Base-by-base conservation (phyloP, 2,329 filamentous ascomycete species). In the Botrytis tulipae region DNA sequence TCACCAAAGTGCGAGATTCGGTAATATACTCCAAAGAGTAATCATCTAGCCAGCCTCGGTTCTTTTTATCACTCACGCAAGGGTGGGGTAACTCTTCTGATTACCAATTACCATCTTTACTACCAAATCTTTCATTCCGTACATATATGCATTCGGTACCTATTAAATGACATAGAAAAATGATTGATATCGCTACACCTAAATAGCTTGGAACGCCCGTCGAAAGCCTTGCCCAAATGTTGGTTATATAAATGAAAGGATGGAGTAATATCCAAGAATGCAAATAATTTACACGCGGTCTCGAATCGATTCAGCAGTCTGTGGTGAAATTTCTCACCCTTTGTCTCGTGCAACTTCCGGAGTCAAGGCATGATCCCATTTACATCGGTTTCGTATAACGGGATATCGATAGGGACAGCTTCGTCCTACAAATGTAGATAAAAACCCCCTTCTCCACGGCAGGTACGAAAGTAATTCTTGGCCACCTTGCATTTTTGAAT, bases 401-500 rank as follows among this genome's bases (percentile, higher is more conserved):
- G 65, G 5, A 51, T 22, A 54, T 68, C 37, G 1, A 54, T 54
- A 40, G 65, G 46, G 46, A 48, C 65, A 68, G 51, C 46, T 68
- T 54, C 51, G 46, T 68, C 16, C 40, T 68, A 54, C 65, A 68
- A 54, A 54, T 40, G 65, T 40, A 54, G 65, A 68, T 68, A 54
- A 54, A 54, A 67, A n/a, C 7, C 46, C 46, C 14, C 65, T 40
- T 22, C 65, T 67, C 46, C 65, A 40, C 46, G 46, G 25, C 46
- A 67, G 16, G 44, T 54, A 35, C 32, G 9, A 67, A 54, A 54
- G 25, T 54, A 29, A 22, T 22, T 54, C 46, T 54, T 54, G 25
- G 46, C 22, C 65, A 51, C 7, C 32, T 67, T 51, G 16, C 46
- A 29, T 54, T 54, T 54, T 54, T 48, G 32, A 48, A 40, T 25